A percentile compares a stretch with the other conserved stretches of the same genome.
phyloP scores from a whole-genome alignment of 208 protist species.

The Leptomonas pyrrhocoris region DNA sequence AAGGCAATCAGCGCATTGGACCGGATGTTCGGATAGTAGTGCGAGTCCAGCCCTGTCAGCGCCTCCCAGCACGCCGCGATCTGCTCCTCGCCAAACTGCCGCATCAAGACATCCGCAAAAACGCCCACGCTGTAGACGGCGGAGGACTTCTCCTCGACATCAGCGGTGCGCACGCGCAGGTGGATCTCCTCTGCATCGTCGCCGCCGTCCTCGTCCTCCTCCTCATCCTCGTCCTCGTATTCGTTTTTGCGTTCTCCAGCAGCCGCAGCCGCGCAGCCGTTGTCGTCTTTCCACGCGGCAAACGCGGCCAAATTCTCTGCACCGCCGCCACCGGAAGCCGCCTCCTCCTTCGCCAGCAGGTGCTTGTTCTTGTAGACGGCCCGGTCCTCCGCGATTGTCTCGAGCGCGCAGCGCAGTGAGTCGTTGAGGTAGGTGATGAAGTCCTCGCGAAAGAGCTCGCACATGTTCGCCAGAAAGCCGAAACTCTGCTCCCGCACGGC shows the following conservation, averaged over 20 bases:
- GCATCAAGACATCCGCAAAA: constrained; percentile 67
- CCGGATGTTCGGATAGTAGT: constrained; percentile 76
- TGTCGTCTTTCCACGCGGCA: constrained; percentile 30
- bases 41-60: constrained; percentile 43
- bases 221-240: constrained; percentile 27
- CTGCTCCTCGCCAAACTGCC: constrained; percentile 49
- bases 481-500: constrained; percentile 84
- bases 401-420: constrained; percentile 58
- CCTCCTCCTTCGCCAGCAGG: constrained; percentile 43
- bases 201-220: constrained; percentile 46
- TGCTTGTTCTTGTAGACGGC: constrained; percentile 68
- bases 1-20: constrained; percentile 62
- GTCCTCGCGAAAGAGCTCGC: constrained; percentile 66
- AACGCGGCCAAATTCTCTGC: constrained; percentile 20
- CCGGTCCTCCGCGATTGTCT: constrained; percentile 71
- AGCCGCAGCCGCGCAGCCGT: constrained; percentile 11
- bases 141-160: constrained; percentile 84
- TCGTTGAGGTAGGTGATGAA: constrained; percentile 75
- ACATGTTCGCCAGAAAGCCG: constrained; percentile 84
- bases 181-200: constrained; percentile 71
- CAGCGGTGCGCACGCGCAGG: constrained; percentile 73
- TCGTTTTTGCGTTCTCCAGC: no score
- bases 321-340: constrained; percentile 21
- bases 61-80: constrained; percentile 60
- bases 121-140: constrained; percentile 84